A percentile compares a stretch with the other conserved stretches of the same genome.
phyloP scores from a whole-genome alignment of 2,329 filamentous ascomycete species.

The Colletotrichum liaoningense region DNA sequence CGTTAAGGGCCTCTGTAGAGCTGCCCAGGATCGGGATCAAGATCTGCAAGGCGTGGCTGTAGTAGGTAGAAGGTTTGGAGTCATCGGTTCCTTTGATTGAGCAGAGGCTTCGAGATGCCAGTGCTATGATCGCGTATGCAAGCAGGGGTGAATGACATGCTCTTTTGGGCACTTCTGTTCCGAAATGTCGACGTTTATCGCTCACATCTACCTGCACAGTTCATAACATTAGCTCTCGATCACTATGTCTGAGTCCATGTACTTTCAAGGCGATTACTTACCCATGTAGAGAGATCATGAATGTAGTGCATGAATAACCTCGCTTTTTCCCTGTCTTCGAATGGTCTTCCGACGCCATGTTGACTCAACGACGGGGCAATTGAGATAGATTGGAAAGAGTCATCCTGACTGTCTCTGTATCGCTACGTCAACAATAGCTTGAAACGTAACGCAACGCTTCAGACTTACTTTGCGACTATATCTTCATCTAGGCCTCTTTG shows the following conservation, averaged over 20 bases:
- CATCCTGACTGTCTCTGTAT: neutral
- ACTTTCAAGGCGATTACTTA: neutral
- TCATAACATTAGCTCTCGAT: neutral
- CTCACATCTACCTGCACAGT: constrained; percentile 52
- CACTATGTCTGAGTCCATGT: no score
- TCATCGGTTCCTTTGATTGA: constrained; percentile 35
- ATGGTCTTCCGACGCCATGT: constrained; percentile 18
- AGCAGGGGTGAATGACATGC: constrained; percentile 53
- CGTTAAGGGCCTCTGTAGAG: constrained; percentile 46
- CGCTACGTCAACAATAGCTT: neutral
- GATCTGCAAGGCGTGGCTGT: constrained; percentile 52
- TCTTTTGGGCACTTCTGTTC: constrained; percentile 51
- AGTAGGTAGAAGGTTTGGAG: constrained; percentile 51
- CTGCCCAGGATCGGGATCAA: constrained; percentile 50
- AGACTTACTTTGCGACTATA: neutral
- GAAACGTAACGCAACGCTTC: fast-evolving
- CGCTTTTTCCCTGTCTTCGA: constrained; percentile 15
- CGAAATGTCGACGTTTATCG: constrained; percentile 53
- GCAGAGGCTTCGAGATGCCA: constrained; percentile 40
- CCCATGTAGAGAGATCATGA: constrained; percentile 20
- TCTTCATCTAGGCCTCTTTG: neutral
- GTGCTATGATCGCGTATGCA: constrained; percentile 42
- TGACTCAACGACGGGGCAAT: neutral
- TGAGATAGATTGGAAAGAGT: neutral
- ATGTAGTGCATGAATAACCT: constrained; percentile 27